These are phyloP conservation scores for Populus trichocarpa DNA, from an alignment of 441 rosid genomes.

Conservation along the genomic window DNA sequence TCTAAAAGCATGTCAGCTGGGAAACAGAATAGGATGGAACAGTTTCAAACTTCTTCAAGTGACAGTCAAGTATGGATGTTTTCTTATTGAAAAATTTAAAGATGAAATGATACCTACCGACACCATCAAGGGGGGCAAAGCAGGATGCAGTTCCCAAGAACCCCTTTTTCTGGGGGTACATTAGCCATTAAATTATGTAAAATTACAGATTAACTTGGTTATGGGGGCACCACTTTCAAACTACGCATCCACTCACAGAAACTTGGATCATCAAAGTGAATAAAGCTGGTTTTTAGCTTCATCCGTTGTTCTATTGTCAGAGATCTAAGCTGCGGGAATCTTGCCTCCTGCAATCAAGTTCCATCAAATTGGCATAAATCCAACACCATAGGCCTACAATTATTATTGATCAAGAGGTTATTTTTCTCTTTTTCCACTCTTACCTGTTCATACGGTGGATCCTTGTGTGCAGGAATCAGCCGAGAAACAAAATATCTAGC, in stretches of 20 bases:
- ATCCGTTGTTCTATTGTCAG: conserved; percentile 63
- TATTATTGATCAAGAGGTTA: not conserved
- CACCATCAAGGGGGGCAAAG: not conserved
- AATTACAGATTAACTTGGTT: conserved; percentile 49
- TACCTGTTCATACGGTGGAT: conserved; percentile 97
- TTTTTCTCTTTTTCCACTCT: not conserved
- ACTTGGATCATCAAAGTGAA: conserved; percentile 89
- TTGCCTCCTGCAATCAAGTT: conserved; percentile 64
- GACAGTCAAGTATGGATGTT: conserved; percentile 9
- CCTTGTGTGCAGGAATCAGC: conserved; percentile 18
- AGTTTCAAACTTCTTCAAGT: conserved; percentile 6
- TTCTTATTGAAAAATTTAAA: conserved; percentile 1
- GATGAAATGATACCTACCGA: not conserved
- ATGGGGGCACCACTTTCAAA: conserved; percentile 81
- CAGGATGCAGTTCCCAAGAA: conserved; percentile 8
- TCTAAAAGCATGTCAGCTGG: conserved; percentile 2
- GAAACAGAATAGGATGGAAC: conserved; percentile 1
- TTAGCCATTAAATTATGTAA: conserved; percentile 3
- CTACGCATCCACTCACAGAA: conserved; percentile 88
- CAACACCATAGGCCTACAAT: not conserved
- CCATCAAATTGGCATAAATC: conserved; percentile 2
- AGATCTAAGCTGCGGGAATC: conserved; percentile 77
- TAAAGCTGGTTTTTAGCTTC: conserved; percentile 75
- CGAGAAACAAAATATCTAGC: too few species aligned
- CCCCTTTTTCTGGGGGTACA: conserved; percentile 12